A percentile compares a stretch with the other conserved stretches of the same genome.
Conservation (phyloP, 768 basidiomycete species). For the Lentinula edodes region DNA sequence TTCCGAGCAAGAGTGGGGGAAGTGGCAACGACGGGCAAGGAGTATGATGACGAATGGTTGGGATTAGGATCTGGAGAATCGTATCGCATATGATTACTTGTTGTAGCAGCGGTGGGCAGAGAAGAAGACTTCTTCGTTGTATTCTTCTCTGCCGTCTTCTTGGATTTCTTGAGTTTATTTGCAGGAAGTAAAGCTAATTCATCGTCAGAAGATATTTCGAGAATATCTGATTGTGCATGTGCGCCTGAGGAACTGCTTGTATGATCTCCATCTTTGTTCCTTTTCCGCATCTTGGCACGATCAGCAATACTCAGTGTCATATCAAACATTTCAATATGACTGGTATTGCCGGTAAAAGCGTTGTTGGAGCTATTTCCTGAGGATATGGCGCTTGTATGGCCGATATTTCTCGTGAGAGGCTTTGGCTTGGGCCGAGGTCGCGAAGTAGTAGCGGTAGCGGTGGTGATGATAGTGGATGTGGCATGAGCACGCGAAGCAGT, state of each 20-base stretch:
- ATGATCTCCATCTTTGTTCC: slow-evolving; percentile 22
- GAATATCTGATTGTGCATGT: slow-evolving; percentile 8
- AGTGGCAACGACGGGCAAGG: slow-evolving; percentile 9
- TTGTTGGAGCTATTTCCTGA: background rate
- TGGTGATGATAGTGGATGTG: background rate
- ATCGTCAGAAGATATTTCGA: slow-evolving; percentile 43
- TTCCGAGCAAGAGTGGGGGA: slow-evolving; percentile 12
- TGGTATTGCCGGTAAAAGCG: background rate
- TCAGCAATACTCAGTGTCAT: slow-evolving; percentile 43
- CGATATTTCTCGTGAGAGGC: background rate
- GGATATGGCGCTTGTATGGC: background rate
- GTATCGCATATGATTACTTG: slow-evolving; percentile 19
- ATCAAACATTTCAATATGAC: slow-evolving; percentile 3
- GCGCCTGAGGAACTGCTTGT: background rate
- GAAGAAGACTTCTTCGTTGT: background rate
- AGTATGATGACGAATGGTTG: slow-evolving; percentile 1
- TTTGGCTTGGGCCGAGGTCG: slow-evolving; percentile 3
- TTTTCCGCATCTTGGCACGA: slow-evolving; percentile 50
- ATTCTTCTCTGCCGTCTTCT: background rate
- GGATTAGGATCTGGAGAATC: slow-evolving; percentile 12
- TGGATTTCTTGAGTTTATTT: slow-evolving; percentile 22
- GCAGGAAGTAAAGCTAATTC: slow-evolving; percentile 24
- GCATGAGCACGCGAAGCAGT: background rate
- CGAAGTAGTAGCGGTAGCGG: background rate
- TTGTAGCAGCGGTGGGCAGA: slow-evolving; percentile 17